Conservation (phyloP, 2,329 filamentous ascomycete genomes). For the Fusarium pininemorale region DNA sequence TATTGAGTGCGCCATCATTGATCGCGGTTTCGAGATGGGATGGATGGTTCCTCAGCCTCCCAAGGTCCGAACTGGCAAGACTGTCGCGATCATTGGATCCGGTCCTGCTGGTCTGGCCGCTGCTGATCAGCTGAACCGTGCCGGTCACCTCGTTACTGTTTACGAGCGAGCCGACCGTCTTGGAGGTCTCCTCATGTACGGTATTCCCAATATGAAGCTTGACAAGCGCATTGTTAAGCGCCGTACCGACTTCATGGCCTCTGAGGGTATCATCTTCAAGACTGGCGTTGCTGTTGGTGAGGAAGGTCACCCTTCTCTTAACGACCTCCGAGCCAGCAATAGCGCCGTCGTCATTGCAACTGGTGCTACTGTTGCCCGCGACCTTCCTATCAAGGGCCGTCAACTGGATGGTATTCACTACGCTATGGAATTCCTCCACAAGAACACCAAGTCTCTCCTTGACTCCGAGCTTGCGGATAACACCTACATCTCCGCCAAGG, state of each 20-base stretch:
- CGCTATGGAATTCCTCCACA: conserved; percentile 97
- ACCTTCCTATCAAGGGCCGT: conserved; percentile 89
- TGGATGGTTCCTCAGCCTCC: conserved; percentile 93
- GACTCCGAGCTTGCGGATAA: conserved; percentile 88
- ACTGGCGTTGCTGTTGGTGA: conserved; percentile 82
- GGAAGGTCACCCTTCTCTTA: conserved; percentile 68
- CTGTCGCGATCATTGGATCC: conserved; percentile 87
- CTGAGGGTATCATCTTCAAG: conserved; percentile 86
- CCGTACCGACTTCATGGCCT: conserved; percentile 92
- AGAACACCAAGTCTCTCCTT: conserved; percentile 96
- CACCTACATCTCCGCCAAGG: conserved; percentile 92
- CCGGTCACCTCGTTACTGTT: conserved; percentile 86
- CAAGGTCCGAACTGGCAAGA: conserved; percentile 85
- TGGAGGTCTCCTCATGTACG: conserved; percentile 96
- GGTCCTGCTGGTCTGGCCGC: conserved; percentile 90
- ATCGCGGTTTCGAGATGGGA: conserved; percentile 96
- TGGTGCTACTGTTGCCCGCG: conserved; percentile 90
- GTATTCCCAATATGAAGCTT: conserved; percentile 99
- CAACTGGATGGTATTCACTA: conserved; percentile 92
- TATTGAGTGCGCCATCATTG: conserved; percentile 97
- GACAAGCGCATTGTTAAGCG: conserved; percentile 98
- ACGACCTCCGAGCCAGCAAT: conserved; percentile 76
- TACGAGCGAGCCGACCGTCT: conserved; percentile 92
- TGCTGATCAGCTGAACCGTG: conserved; percentile 94
- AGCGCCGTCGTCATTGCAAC: conserved; percentile 92